A percentile compares a stretch with the other conserved stretches of the same genome.
Evolutionary conservation across 371 early-diverging fungal genomes (phyloP).

Genomic region (Dentiscutata heterogama): DNA sequence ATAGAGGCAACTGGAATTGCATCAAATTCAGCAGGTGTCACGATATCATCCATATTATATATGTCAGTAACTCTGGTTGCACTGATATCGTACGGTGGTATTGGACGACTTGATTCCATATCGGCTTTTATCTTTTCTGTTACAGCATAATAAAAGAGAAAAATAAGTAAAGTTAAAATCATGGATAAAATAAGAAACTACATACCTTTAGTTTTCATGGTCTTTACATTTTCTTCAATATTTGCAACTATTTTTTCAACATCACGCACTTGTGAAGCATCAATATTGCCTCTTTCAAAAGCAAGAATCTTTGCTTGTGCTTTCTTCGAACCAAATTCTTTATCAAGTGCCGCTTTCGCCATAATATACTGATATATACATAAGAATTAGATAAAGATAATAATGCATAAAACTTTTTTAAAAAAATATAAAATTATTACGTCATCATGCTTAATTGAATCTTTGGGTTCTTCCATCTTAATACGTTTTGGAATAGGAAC

Average conservation of each 20-base stretch:
- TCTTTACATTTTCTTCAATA: conserved; percentile 4
- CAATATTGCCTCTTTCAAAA: conserved; percentile 21
- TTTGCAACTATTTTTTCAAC: conserved; percentile 11
- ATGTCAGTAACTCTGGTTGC: conserved; percentile 76
- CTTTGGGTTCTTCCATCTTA: neutral
- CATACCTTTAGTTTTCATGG: neutral
- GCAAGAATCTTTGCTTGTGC: neutral
- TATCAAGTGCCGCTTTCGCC: conserved; percentile 21
- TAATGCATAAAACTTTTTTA: neutral
- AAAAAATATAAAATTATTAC: neutral
- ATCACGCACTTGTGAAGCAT: neutral
- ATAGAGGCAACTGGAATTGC: conserved; percentile 67
- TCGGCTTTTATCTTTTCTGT: conserved; percentile 62
- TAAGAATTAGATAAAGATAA: neutral
- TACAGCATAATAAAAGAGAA: neutral
- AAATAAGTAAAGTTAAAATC: neutral
- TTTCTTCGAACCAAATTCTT: conserved; percentile 27
- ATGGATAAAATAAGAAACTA: too few species aligned
- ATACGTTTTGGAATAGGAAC: conserved; percentile 10
- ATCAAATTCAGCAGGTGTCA: conserved; percentile 69
- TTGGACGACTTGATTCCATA: conserved; percentile 67
- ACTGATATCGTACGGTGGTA: conserved; percentile 76
- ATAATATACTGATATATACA: neutral
- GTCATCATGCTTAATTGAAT: neutral
- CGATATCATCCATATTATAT: conserved; percentile 78